A percentile compares a stretch with the other conserved stretches of the same genome.
phyloP scores from a whole-genome alignment of 176 grass and related monocot genomes.

The Aegilops bicornis region DNA sequence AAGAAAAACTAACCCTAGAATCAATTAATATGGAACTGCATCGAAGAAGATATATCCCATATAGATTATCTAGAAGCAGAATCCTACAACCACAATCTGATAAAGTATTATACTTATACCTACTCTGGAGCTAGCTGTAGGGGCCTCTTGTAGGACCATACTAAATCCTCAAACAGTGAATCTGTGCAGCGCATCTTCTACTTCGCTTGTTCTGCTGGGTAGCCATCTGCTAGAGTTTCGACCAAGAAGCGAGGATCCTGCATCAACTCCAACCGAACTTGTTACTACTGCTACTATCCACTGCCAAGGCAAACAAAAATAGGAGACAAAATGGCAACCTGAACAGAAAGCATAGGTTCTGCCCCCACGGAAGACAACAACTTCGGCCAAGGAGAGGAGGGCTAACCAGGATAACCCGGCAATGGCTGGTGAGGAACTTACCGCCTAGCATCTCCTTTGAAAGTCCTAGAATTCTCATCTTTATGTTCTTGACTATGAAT shows the following conservation, averaged over 20 bases:
- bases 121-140: no score
- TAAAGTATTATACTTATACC: no score
- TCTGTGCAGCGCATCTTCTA: no score
- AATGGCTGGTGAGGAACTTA: background rate
- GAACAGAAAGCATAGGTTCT: background rate
- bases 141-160: no score
- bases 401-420: slow-evolving; percentile 4
- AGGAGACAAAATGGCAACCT: background rate
- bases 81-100: no score
- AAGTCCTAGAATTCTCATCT: background rate
- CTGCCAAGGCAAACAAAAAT: background rate
- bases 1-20: no score
- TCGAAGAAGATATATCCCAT: no score
- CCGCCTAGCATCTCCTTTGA: slow-evolving; percentile 12
- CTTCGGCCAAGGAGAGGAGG: background rate
- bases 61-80: no score
- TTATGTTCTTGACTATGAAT: background rate
- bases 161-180: no score
- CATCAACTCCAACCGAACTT: background rate
- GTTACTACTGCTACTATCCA: background rate
- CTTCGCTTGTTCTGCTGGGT: no score
- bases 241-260: background rate
- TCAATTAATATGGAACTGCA: no score
- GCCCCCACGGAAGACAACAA: no score
- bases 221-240: background rate